Percentiles rank a stretch among this genome's conserved stretches.
These are phyloP conservation scores for Fusarium burgessii DNA, from an alignment of 2,329 filamentous ascomycete genomes.

Conservation along the genomic window DNA sequence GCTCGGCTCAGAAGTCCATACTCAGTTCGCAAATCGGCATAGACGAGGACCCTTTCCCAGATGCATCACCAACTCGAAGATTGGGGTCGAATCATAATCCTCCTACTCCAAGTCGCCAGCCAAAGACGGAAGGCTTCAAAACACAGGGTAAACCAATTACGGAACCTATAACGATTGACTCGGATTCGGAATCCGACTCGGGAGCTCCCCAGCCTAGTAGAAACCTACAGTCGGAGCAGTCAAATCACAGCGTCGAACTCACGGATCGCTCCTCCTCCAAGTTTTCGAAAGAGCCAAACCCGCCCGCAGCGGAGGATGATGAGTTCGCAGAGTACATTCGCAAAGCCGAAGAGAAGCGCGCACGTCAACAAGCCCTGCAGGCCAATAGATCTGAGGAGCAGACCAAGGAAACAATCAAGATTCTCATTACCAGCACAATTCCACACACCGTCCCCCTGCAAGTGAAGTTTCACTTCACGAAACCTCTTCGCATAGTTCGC, in stretches of 20 bases:
- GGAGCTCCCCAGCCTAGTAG: conserved; percentile 22
- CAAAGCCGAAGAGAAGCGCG: conserved; percentile 54
- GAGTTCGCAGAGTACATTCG: conserved; percentile 61
- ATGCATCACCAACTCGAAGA: conserved; percentile 41
- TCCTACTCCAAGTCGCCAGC: conserved; percentile 18
- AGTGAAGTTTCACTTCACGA: conserved; percentile 74
- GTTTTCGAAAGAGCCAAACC: conserved; percentile 6
- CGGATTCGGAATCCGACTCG: conserved; percentile 52
- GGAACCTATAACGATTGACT: conserved; percentile 43
- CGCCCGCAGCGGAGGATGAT: conserved; percentile 50
- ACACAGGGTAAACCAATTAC: conserved; percentile 8
- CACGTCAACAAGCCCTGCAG: conserved; percentile 41
- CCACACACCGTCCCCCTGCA: conserved; percentile 63
- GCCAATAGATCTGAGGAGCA: conserved; percentile 23
- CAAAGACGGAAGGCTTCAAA: conserved; percentile 7
- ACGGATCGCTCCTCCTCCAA: conserved; percentile 6
- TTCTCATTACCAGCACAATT: conserved; percentile 72
- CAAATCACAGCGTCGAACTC: conserved; percentile 33
- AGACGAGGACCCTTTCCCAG: conserved; percentile 26
- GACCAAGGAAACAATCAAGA: conserved; percentile 45
- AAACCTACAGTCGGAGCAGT: background rate
- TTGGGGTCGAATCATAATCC: conserved; percentile 13
- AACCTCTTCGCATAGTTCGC: conserved; percentile 74
- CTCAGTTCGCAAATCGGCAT: conserved; percentile 26
- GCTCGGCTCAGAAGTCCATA: conserved; percentile 33